Evolutionary conservation across 2,329 filamentous ascomycete genomes (phyloP), one percentile per base, ranked within the genome.

Genomic region (Coniochaeta ligniaria): DNA sequence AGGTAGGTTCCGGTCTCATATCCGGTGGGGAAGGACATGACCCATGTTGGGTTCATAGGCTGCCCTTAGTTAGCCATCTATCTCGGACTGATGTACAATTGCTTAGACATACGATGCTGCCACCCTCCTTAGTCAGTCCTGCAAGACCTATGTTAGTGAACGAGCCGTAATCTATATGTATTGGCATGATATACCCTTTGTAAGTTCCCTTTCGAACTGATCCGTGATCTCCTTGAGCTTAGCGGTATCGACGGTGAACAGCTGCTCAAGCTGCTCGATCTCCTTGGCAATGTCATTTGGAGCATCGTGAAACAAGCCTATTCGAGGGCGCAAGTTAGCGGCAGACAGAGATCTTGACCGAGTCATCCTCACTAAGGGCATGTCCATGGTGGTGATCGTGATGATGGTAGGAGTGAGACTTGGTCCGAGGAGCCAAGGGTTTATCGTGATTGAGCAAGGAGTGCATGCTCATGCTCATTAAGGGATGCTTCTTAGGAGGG

Each of bases 1-100:
- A 98, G 81, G 74, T 87, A 96, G 16, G 89, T 95, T 63, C 94
- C 94, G 9, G 87, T 90, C 75, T 97, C 94, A 66, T 93, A 76
- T 65, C 94, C 94, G 71, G 89, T 89, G 24, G 94, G 94, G 74
- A 92, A 92, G 55, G 85, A 85, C 86, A 96, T 92, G 64, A 96
- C 92, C 94, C 94, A 97, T 60, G 93, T 96, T 62, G 94, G 90
- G 78, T 97, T 97, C 94, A 98, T 97, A 62, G 94, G 93, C 91
- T 96, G 47, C 14, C 14, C 11, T 28, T 31, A 17, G 47, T 28
- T 1, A 24, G 26, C 58, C 66, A 22, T 66, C 63, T 20, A 16
- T 22, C 17, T 57, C 14, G 6, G 17, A 57, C 6, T 2, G 4
- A n/a, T 59, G 54, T 33, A 61, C 38, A 16, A 56, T 22, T 41